phyloP scores from a whole-genome alignment of 2,329 filamentous ascomycete species.

The Gaeumannomyces sp. region DNA sequence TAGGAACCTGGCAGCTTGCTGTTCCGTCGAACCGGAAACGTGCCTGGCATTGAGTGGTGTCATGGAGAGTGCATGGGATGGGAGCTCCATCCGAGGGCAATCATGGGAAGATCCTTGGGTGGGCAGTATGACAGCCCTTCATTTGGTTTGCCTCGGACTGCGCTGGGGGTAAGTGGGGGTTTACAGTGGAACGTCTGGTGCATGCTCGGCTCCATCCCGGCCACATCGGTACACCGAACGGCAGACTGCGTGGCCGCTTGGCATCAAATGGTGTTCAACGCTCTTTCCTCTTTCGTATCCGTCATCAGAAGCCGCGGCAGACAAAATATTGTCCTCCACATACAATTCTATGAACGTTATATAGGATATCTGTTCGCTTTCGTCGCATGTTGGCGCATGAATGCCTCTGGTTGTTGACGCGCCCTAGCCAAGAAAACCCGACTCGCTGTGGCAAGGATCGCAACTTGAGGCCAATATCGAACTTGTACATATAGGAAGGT shows the following conservation, averaged over 20 bases:
- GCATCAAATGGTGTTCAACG: too few species aligned
- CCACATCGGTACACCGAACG: too few species aligned
- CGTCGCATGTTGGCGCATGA: not conserved
- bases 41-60: too few species aligned
- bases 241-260: too few species aligned
- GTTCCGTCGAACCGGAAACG: too few species aligned
- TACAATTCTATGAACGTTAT: not conserved
- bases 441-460: not conserved
- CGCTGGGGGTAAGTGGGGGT: not conserved
- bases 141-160: too few species aligned
- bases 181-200: not conserved
- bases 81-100: not conserved
- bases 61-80: too few species aligned
- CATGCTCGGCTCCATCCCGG: too few species aligned
- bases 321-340: not conserved
- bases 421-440: not conserved
- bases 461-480: not conserved
- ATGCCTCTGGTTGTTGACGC: not conserved
- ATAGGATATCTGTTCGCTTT: not conserved
- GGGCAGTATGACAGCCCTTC: too few species aligned
- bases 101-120: not conserved
- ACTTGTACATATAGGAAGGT: not conserved
- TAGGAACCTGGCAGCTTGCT: not conserved
- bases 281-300: too few species aligned
- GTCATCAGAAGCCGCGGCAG: not conserved